Conservation (phyloP, 257 asterid species). For the Schizonepeta tenuifolia region DNA sequence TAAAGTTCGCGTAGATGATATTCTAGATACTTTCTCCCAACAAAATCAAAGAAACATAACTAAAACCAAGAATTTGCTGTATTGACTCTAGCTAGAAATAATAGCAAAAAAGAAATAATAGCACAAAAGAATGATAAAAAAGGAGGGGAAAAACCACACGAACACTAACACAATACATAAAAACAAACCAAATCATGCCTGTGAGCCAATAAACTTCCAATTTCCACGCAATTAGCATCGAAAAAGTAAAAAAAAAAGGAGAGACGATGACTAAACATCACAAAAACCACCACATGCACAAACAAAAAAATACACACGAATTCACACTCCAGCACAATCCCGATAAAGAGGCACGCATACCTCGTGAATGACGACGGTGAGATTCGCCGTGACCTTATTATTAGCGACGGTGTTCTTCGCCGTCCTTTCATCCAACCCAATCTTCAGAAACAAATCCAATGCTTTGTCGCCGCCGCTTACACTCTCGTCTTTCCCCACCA, state of each 20-base stretch:
- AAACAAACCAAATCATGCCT: background rate
- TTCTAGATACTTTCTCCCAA: background rate
- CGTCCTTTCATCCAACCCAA: constrained; percentile 55
- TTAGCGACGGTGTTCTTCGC: constrained; percentile 62
- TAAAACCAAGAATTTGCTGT: background rate
- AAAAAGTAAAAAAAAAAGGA: background rate
- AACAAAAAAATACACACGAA: constrained; percentile 22
- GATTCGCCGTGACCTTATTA: constrained; percentile 56
- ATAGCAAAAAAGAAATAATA: background rate
- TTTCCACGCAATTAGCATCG: constrained; percentile 4
- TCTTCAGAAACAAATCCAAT: constrained; percentile 52
- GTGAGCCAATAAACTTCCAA: background rate
- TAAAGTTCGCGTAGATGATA: background rate
- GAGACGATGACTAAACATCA: background rate
- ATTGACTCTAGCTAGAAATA: no score
- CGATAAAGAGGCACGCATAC: constrained; percentile 27
- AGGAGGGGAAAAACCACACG: background rate
- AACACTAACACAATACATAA: background rate
- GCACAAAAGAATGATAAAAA: background rate
- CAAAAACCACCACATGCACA: constrained; percentile 34
- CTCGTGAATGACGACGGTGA: constrained; percentile 59
- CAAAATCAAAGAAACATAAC: background rate
- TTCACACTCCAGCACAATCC: constrained; percentile 12
- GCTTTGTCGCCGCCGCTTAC: constrained; percentile 41
- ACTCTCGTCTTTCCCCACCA: constrained; percentile 38